phyloP scores from a whole-genome alignment of 148 eudicot genomes.

The Polygonum maritimum region DNA sequence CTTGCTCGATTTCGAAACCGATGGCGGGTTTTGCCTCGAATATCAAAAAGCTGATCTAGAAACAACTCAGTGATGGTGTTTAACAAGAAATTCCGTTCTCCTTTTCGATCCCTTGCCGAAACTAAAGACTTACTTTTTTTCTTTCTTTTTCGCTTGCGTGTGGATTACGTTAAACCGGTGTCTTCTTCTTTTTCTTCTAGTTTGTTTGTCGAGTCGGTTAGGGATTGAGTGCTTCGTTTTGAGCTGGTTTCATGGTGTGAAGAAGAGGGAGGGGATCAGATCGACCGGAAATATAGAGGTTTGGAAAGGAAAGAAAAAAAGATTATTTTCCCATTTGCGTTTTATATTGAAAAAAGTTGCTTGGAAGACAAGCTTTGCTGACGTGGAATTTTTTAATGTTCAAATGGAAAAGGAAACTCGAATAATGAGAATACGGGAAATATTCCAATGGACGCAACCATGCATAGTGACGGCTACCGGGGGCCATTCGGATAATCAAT shows the following conservation, averaged over 20 bases:
- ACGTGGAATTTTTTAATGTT: conserved; percentile 11
- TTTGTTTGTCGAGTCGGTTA: background rate
- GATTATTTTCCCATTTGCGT: background rate
- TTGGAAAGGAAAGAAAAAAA: background rate
- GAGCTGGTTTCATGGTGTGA: background rate
- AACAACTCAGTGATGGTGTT: background rate
- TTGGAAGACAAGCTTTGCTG: conserved; percentile 5
- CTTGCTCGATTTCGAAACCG: background rate
- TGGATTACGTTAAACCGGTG: background rate
- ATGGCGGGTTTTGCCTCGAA: background rate
- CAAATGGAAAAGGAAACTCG: background rate
- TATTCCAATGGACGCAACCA: background rate
- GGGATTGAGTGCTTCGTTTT: background rate
- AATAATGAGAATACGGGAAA: background rate
- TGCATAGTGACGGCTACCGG: too few relatives aligned
- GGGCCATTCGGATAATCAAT: too few relatives aligned
- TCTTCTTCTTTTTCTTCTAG: conserved; percentile 1
- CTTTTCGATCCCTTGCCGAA: background rate
- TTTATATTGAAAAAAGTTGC: background rate
- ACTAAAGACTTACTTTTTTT: background rate
- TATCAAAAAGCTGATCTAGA: background rate
- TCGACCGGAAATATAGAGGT: background rate
- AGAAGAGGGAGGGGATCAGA: background rate
- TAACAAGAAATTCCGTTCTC: background rate
- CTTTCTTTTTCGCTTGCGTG: background rate